Percentiles rank a stretch among this genome's conserved stretches.
phyloP scores from a whole-genome alignment of 805 yeast genomes.

The Pichia scutulata region DNA sequence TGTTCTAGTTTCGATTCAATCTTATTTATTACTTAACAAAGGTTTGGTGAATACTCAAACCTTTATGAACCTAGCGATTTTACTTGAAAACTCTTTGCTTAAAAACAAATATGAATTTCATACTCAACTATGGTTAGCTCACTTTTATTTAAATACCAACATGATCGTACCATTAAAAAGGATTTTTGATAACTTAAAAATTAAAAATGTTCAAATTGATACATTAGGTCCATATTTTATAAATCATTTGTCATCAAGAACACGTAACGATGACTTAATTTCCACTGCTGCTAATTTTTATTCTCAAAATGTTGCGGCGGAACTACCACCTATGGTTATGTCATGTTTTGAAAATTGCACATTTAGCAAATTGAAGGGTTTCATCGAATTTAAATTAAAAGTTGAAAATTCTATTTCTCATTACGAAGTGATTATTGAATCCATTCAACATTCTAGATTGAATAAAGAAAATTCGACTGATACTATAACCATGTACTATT shows the following conservation, averaged over 20 bases:
- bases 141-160: constrained; percentile 54
- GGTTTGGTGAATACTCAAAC: constrained; percentile 18
- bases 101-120: constrained; percentile 69
- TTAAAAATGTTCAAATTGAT: constrained; percentile 74
- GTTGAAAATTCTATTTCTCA: constrained; percentile 43
- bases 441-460: constrained; percentile 30
- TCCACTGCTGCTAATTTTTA: constrained; percentile 43
- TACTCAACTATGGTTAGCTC: constrained; percentile 62
- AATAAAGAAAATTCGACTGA: constrained; percentile 17
- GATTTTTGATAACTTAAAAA: constrained; percentile 47
- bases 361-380: constrained; percentile 60
- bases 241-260: constrained; percentile 39
- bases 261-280: constrained; percentile 28
- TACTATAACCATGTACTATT: neutral
- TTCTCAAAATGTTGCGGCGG: constrained; percentile 39
- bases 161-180: constrained; percentile 39
- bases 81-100: constrained; percentile 49
- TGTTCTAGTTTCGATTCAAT: constrained; percentile 45
- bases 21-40: constrained; percentile 14
- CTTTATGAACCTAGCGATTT: constrained; percentile 34
- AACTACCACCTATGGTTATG: constrained; percentile 40
- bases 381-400: constrained; percentile 51
- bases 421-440: constrained; percentile 30
- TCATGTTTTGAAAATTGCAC: constrained; percentile 52
- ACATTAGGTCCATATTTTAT: constrained; percentile 49